phyloP scores from a whole-genome alignment of 208 protist species.

The Wallacemonas rigidus region DNA sequence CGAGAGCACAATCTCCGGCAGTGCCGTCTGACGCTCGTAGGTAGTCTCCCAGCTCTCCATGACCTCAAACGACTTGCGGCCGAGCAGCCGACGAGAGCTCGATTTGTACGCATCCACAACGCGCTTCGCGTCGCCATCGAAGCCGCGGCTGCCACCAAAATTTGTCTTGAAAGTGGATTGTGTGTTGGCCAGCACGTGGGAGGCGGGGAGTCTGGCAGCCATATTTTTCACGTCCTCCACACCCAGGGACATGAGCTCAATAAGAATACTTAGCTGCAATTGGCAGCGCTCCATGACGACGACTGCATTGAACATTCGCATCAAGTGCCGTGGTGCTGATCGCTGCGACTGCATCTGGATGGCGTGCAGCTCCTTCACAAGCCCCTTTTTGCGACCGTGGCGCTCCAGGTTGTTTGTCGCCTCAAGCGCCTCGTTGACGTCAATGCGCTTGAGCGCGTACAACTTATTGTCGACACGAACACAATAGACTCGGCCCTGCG shows the following conservation, averaged over 20 bases:
- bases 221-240: conserved; percentile 80
- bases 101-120: conserved; percentile 7
- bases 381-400: conserved; percentile 78
- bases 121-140: conserved; percentile 2
- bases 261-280: conserved; percentile 77
- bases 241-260: conserved; percentile 86
- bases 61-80: conserved; percentile 57
- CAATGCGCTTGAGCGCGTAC: conserved; percentile 86
- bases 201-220: conserved; percentile 67
- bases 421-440: conserved; percentile 74
- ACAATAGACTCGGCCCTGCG: conserved; percentile 82
- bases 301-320: conserved; percentile 88
- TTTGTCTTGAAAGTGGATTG: conserved; percentile 62
- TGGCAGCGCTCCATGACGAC: conserved; percentile 47
- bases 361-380: conserved; percentile 89
- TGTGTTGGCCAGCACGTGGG: conserved; percentile 66
- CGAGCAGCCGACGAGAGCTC: conserved; percentile 59
- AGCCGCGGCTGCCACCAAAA: conserved; percentile 16
- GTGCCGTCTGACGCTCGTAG: conserved; percentile 97
- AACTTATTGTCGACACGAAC: conserved; percentile 71
- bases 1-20: conserved; percentile 99
- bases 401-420: conserved; percentile 73
- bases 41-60: conserved; percentile 77
- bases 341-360: conserved; percentile 63
- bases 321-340: conserved; percentile 55